Evolutionary conservation across 1,139 yeast species (phyloP).

Genomic region (Taphrina populina): DNA sequence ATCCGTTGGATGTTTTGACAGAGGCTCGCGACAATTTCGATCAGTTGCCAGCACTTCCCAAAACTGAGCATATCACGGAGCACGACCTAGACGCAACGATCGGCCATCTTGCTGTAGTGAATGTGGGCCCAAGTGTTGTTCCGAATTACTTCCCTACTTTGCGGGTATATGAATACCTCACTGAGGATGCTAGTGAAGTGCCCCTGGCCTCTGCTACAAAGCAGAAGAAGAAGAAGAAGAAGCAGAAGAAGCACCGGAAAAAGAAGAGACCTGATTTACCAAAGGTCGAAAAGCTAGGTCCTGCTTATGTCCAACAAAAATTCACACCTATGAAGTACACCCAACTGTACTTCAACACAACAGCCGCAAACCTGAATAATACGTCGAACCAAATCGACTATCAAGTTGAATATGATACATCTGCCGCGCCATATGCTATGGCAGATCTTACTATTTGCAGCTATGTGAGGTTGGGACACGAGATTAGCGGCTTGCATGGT

Average conservation of each 20-base stretch:
- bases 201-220: slow-evolving; percentile 37
- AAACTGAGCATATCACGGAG: slow-evolving; percentile 29
- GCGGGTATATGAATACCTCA: slow-evolving; percentile 73
- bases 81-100: slow-evolving; percentile 40
- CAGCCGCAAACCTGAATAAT: slow-evolving; percentile 52
- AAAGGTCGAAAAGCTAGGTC: slow-evolving; percentile 65
- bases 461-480: slow-evolving; percentile 19
- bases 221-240: slow-evolving; percentile 41
- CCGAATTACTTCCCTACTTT: slow-evolving; percentile 84
- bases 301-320: slow-evolving; percentile 68
- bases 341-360: slow-evolving; percentile 65
- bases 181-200: slow-evolving; percentile 41
- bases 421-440: slow-evolving; percentile 58
- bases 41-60: slow-evolving; percentile 34
- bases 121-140: slow-evolving; percentile 71
- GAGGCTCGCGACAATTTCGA: slow-evolving; percentile 37
- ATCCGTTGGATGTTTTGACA: slow-evolving; percentile 39
- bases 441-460: slow-evolving; percentile 53
- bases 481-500: slow-evolving; percentile 28
- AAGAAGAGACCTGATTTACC: slow-evolving; percentile 42
- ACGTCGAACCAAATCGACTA: slow-evolving; percentile 49
- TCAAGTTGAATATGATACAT: slow-evolving; percentile 68
- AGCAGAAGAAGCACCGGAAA: slow-evolving; percentile 40
- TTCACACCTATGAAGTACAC: slow-evolving; percentile 71
- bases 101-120: slow-evolving; percentile 68